Percentiles rank a stretch among this genome's conserved stretches.
Evolutionary conservation across 495 filamentous ascomycete species (phyloP).

Genomic region (Hypoxylon fragiforme): DNA sequence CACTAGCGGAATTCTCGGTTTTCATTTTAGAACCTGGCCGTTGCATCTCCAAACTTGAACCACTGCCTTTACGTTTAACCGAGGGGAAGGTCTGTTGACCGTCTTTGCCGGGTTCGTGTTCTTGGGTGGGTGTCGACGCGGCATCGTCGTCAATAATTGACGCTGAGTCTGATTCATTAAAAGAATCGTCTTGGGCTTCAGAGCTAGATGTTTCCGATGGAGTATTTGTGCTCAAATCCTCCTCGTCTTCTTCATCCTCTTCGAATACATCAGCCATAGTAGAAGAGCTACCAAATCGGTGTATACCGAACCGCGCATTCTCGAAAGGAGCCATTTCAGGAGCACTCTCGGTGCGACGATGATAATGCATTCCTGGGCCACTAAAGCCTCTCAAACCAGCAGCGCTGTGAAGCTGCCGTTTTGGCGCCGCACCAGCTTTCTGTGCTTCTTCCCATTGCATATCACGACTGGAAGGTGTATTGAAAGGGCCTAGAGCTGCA

Average conservation of each 20-base stretch:
- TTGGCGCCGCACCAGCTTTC: conserved; percentile 61
- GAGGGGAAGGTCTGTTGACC: conserved; percentile 10
- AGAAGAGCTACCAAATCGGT: conserved; percentile 63
- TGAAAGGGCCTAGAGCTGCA: conserved; percentile 92
- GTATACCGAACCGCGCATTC: conserved; percentile 60
- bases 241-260: conserved; percentile 85
- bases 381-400: conserved; percentile 73
- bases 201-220: conserved; percentile 33
- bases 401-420: conserved; percentile 87
- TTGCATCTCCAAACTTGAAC: conserved; percentile 40
- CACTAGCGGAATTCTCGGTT: conserved; percentile 44
- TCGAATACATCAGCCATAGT: conserved; percentile 91
- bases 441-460: conserved; percentile 61
- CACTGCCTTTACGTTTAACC: conserved; percentile 46
- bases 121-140: conserved; percentile 35
- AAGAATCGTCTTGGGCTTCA: conserved; percentile 26
- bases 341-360: conserved; percentile 89
- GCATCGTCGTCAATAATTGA: conserved; percentile 28
- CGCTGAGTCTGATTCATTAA: conserved; percentile 24
- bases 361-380: conserved; percentile 85
- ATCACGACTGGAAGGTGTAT: conserved; percentile 68
- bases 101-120: conserved; percentile 15
- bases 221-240: conserved; percentile 34
- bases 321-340: conserved; percentile 87
- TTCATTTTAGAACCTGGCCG: conserved; percentile 36